Base-by-base conservation (phyloP, 495 filamentous ascomycete genomes). In the Umbilicaria muhlenbergii region DNA sequence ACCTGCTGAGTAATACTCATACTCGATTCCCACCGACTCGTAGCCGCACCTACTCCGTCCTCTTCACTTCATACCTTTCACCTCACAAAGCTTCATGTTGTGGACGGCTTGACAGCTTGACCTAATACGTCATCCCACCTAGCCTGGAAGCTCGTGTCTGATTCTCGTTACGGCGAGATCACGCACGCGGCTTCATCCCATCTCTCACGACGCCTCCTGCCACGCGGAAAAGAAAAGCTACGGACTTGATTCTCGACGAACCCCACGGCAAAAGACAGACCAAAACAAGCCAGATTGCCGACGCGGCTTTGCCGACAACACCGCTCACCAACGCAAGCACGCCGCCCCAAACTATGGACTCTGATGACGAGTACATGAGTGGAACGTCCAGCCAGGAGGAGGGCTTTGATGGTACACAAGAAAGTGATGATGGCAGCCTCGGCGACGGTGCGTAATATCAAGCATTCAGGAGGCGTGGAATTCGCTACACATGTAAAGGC, bases 321-420 rank as follows among this genome's bases (percentile, higher is more conserved):
- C 64, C 61, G 21, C 45, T 46, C 32, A 56, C 51, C 46, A 28
- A 28, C 24, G 4, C 24, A 6, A 28, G 24, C 24, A 28, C 24
- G 24, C 24, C 24, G 24, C 5, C 24, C 0, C 24, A 28, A 28
- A 67, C 64, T 47, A 96, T 96, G 91, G 89, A 94, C 57, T 94
- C 91, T 11, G 91, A 96, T 50, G 89, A 96, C 58, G 91, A 96
- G 49, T 87, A 89, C 58, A 83, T 93, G 73, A 92, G 83, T 41
- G 78, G 79, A 46, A 69, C 78, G 50, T 88, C 84, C 13, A 92
- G 82, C 56, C 76, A 75, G 34, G 77, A 81, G 39, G 85, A 85
- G 55, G 74, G 76, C 40, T 78, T 88, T 39, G 70, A 67, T 19
- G 70, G 63, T 32, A 63, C 56, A 13, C 66, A 86, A 49, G 84